A percentile compares a stretch with the other conserved stretches of the same genome.
These are phyloP conservation scores for Medicago truncatula DNA, from an alignment of 306 rosid genomes.

Conservation along the genomic window DNA sequence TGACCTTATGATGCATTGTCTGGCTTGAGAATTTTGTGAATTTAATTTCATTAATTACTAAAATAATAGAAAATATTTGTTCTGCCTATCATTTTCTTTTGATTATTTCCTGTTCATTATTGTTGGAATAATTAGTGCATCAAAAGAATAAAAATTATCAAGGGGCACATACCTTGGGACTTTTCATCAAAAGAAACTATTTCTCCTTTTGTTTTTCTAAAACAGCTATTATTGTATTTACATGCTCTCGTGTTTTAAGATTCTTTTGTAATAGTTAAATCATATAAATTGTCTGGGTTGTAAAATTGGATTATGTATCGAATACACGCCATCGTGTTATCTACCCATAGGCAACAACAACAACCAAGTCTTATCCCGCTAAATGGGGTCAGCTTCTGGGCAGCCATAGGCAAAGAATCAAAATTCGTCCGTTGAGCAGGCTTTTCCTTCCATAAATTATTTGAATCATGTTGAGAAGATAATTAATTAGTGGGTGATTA, in stretches of 20 bases:
- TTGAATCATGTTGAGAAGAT: not conserved
- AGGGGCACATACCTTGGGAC: not conserved
- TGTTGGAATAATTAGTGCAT: not conserved
- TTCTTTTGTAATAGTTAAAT: slow-evolving; percentile 11
- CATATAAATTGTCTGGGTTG: not conserved
- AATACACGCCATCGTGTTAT: not conserved
- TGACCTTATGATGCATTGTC: slow-evolving; percentile 8
- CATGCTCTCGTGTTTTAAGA: not conserved
- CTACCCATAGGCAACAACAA: not conserved
- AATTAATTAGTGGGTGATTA: not conserved
- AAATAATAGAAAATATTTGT: slow-evolving; percentile 13
- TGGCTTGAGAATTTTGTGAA: slow-evolving; percentile 4
- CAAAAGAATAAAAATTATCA: slow-evolving; percentile 19
- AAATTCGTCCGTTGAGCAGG: not conserved
- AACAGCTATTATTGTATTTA: not conserved
- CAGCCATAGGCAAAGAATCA: not conserved
- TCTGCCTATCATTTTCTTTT: not conserved
- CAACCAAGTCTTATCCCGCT: too few species aligned
- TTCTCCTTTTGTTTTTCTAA: not conserved
- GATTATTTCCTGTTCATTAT: not conserved
- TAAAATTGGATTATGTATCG: not conserved
- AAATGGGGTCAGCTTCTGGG: not conserved
- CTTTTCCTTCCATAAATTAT: not conserved
- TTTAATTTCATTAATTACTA: slow-evolving; percentile 1
- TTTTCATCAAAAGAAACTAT: slow-evolving; percentile 5